These are phyloP conservation scores for Termitomyces sp. DNA, from an alignment of 768 basidiomycete species.

Conservation along the genomic window DNA sequence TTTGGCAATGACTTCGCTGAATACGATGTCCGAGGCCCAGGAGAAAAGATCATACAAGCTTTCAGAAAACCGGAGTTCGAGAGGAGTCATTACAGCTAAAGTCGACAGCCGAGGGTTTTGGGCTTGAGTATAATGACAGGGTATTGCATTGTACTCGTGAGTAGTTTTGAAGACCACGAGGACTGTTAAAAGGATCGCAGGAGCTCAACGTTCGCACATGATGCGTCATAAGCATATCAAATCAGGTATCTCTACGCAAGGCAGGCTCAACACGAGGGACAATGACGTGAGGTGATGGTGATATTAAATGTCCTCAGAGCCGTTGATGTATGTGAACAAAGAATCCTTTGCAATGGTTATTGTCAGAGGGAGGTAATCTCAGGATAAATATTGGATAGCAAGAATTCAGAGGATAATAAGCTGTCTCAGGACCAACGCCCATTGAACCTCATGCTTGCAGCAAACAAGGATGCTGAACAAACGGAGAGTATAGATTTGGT, in stretches of 20 bases:
- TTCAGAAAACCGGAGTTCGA: not conserved
- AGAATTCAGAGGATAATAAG: not conserved
- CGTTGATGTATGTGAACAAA: not conserved
- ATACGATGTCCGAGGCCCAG: constrained; percentile 1
- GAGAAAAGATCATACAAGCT: constrained; percentile 1
- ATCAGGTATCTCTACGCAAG: not conserved
- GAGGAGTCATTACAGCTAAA: not conserved
- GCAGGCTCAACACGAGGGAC: not conserved
- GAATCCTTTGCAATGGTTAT: not conserved
- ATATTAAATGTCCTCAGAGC: not conserved
- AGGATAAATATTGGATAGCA: not conserved
- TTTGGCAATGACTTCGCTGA: not conserved
- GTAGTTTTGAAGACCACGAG: constrained; percentile 2
- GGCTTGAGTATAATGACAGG: not conserved
- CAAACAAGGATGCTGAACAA: not conserved
- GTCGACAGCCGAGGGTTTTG: not conserved
- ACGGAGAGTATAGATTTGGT: not conserved
- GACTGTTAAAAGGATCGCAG: not conserved
- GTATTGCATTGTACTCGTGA: not conserved
- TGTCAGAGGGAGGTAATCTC: not conserved
- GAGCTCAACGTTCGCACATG: not conserved
- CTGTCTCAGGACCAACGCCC: not conserved
- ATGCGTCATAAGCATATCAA: not conserved
- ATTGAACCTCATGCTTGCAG: not conserved
- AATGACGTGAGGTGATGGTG: not conserved